A percentile compares a stretch with the other conserved stretches of the same genome.
These are phyloP conservation scores for Vaccinium macrocarpon DNA, from an alignment of 148 eudicot species.

Conservation along the genomic window DNA sequence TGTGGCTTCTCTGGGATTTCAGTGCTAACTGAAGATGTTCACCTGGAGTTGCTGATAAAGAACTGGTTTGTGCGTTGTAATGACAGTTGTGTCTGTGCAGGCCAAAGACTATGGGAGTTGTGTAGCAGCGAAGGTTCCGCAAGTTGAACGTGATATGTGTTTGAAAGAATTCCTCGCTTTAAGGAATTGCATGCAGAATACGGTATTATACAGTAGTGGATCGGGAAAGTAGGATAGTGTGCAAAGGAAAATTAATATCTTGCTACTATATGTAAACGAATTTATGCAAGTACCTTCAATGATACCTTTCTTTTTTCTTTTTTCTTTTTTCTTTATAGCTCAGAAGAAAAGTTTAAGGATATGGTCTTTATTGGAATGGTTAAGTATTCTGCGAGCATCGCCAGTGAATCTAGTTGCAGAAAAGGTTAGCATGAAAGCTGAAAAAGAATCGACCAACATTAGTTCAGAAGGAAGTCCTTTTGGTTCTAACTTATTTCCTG, in stretches of 20 bases:
- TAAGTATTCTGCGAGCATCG: not conserved
- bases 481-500: not conserved
- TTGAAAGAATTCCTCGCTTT: constrained; percentile 77
- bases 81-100: constrained; percentile 39
- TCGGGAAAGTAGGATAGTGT: not conserved
- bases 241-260: not conserved
- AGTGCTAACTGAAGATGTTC: not conserved
- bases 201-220: constrained; percentile 45
- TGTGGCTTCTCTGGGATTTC: constrained; percentile 4
- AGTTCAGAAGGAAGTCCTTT: not conserved
- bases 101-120: constrained; percentile 87
- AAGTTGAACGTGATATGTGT: constrained; percentile 90
- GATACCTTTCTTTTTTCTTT: constrained; percentile 11
- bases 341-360: constrained; percentile 53
- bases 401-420: constrained; percentile 7
- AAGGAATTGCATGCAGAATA: constrained; percentile 80
- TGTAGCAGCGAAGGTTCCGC: constrained; percentile 86
- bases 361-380: constrained; percentile 1
- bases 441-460: not conserved
- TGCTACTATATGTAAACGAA: not conserved
- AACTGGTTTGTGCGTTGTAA: not conserved
- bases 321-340: constrained; percentile 42
- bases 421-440: constrained; percentile 15
- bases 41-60: not conserved
- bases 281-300: constrained; percentile 4